These are phyloP conservation scores for Macrocystidia cucumis DNA, from an alignment of 1,284 basidiomycete species.

Conservation along the genomic window DNA sequence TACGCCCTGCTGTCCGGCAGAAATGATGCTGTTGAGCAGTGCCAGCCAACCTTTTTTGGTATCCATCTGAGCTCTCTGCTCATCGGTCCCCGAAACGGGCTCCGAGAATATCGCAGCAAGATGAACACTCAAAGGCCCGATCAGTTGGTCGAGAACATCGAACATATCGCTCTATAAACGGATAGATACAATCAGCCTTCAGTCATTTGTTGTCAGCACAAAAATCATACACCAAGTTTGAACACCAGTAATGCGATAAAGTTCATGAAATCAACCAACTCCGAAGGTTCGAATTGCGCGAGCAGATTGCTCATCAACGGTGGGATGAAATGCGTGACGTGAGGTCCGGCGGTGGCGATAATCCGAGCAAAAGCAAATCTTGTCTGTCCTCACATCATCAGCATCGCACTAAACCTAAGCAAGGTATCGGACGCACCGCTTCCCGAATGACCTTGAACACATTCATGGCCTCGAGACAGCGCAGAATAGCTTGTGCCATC, in stretches of 20 bases:
- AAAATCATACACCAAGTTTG: slow-evolving; percentile 72
- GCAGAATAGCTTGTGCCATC: slow-evolving; percentile 85
- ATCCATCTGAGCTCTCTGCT: slow-evolving; percentile 75
- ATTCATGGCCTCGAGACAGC: slow-evolving; percentile 86
- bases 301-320: slow-evolving; percentile 85
- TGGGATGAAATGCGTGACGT: slow-evolving; percentile 77
- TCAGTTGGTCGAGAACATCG: slow-evolving; percentile 84
- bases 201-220: too few relatives aligned
- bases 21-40: slow-evolving; percentile 80
- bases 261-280: slow-evolving; percentile 93
- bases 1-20: slow-evolving; percentile 74
- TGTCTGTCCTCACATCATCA: slow-evolving; percentile 44
- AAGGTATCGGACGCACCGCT: slow-evolving; percentile 54
- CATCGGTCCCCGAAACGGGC: slow-evolving; percentile 88
- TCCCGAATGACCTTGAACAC: slow-evolving; percentile 85
- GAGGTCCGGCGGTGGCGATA: slow-evolving; percentile 82
- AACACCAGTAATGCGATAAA: slow-evolving; percentile 91
- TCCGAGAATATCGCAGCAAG: slow-evolving; percentile 79
- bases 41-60: slow-evolving; percentile 88
- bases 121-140: slow-evolving; percentile 81
- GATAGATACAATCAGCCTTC: too few relatives aligned
- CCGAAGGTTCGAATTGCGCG: slow-evolving; percentile 85
- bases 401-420: slow-evolving; percentile 2
- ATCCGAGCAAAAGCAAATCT: slow-evolving; percentile 93
- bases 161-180: slow-evolving; percentile 64